A percentile compares a stretch with the other conserved stretches of the same genome.
phyloP scores from a whole-genome alignment of 2,329 filamentous ascomycete genomes.

The Pseudocercospora crystallina region DNA sequence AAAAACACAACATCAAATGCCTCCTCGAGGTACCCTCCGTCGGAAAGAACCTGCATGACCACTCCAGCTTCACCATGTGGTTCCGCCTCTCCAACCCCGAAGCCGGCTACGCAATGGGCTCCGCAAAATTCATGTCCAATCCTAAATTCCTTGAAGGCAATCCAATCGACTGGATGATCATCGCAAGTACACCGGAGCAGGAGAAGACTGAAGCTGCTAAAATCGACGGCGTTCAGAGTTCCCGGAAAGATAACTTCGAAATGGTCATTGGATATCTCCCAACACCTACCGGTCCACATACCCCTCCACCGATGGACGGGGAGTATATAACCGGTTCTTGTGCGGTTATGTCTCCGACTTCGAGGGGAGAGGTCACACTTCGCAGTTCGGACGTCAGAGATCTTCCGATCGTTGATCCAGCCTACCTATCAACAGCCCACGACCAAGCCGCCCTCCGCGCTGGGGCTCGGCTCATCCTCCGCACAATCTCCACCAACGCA shows the following conservation, averaged over 20 bases:
- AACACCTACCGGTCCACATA: background rate
- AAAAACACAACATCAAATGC: constrained; percentile 55
- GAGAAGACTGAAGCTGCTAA: background rate
- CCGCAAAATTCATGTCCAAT: constrained; percentile 5
- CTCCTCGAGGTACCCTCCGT: constrained; percentile 60
- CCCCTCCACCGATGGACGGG: constrained; percentile 3
- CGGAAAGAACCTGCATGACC: constrained; percentile 62
- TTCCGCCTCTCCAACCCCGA: constrained; percentile 29
- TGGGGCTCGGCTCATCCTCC: background rate
- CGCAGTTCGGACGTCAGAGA: background rate
- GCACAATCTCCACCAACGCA: background rate
- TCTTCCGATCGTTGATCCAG: constrained; percentile 39
- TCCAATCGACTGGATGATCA: constrained; percentile 7
- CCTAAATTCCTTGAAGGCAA: constrained; percentile 8
- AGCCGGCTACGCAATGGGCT: constrained; percentile 15
- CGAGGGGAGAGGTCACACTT: constrained; percentile 20
- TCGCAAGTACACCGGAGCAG: background rate
- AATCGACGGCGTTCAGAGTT: background rate
- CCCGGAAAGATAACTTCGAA: constrained; percentile 6
- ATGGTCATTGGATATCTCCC: constrained; percentile 2
- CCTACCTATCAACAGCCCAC: constrained; percentile 32
- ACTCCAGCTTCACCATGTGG: constrained; percentile 37
- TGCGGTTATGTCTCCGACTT: background rate
- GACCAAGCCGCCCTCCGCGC: constrained; percentile 12
- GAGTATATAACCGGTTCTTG: constrained; percentile 1